Evolutionary conservation across 2,329 filamentous ascomycete genomes (phyloP).

Genomic region (Nigrospora oryzae): DNA sequence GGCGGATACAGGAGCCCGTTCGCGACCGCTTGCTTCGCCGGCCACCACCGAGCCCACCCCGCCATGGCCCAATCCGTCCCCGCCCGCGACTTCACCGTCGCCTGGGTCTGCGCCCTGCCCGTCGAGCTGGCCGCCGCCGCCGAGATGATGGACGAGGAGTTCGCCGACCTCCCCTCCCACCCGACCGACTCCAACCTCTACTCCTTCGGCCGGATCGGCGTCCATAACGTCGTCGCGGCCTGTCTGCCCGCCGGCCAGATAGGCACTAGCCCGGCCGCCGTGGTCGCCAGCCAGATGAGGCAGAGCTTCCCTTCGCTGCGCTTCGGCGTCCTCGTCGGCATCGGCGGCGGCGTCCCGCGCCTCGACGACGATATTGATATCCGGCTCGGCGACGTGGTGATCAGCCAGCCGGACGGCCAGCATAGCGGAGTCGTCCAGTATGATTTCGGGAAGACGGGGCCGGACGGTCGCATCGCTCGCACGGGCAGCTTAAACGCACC

Average conservation of each 20-base stretch:
- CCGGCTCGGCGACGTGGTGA: not conserved
- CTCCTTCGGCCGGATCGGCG: slow-evolving; percentile 9
- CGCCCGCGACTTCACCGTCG: slow-evolving; percentile 16
- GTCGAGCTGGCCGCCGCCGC: slow-evolving; percentile 19
- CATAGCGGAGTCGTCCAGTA: not conserved
- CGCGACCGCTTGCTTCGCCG: too few species aligned
- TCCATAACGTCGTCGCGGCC: slow-evolving; percentile 10
- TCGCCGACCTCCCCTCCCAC: slow-evolving; percentile 6
- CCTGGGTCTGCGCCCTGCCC: slow-evolving; percentile 22
- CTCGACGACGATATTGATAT: not conserved
- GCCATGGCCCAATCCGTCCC: not conserved
- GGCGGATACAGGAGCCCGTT: too few species aligned
- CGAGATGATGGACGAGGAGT: slow-evolving; percentile 18
- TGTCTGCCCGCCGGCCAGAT: slow-evolving; percentile 11
- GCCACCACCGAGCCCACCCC: not conserved
- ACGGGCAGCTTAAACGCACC: slow-evolving; percentile 6
- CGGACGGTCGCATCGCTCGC: slow-evolving; percentile 5
- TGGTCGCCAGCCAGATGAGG: slow-evolving; percentile 9
- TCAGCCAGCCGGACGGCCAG: not conserved
- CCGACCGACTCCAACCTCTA: slow-evolving; percentile 12
- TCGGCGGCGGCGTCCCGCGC: slow-evolving; percentile 12
- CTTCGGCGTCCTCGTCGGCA: slow-evolving; percentile 15
- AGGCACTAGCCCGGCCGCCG: slow-evolving; percentile 13
- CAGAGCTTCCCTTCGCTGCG: slow-evolving; percentile 8
- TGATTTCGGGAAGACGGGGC: slow-evolving; percentile 4